Evolutionary conservation across 306 rosid species (phyloP), one percentile per base, ranked within the genome.

Genomic region (Cicer judaicum): DNA sequence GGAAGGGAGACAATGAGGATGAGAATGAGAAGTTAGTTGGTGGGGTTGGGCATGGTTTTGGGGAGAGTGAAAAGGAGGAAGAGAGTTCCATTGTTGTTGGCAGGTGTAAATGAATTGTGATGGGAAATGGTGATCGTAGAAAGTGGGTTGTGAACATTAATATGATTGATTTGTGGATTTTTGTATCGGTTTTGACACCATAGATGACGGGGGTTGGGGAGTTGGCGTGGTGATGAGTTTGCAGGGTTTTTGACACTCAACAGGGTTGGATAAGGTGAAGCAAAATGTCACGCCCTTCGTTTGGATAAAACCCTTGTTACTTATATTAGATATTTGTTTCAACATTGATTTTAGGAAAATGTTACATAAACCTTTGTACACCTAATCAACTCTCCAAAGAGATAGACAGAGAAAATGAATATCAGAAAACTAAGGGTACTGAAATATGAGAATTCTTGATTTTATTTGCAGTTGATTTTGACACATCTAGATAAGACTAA

Each of bases 81-180:
- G 99, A 86, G 12, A 89, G 96, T 59, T 93, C 97, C 98, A 93
- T 93, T 54, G 10, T 29, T 24, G 63, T 14, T 6, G 57, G 70
- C 66, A 65, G 62, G 64, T 65, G 14, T 24, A 1, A 57, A 1
- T 57, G 64, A 50, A 7, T 5, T 53, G 56, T 41, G 24, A 7
- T 34, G 61, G 48, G 43, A 49, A 63, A 79, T 38, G 68, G 34
- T 38, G n/a, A 10, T 77, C 18, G 14, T 21, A 44, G 66, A 74
- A 54, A 15, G 13, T 34, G 41, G 44, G 38, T 12, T 44, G 4
- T 41, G 43, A 64, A 65, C 67, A 48, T 75, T 10, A 82, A 62
- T 68, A 16, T 36, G 70, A 42, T 60, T 48, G 78, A 43, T 72
- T 29, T 38, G 3, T 43, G 55, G 78, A 15, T 24, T 65, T 48